Conservation (phyloP, 495 filamentous ascomycete species). For the Bacidia rubella region DNA sequence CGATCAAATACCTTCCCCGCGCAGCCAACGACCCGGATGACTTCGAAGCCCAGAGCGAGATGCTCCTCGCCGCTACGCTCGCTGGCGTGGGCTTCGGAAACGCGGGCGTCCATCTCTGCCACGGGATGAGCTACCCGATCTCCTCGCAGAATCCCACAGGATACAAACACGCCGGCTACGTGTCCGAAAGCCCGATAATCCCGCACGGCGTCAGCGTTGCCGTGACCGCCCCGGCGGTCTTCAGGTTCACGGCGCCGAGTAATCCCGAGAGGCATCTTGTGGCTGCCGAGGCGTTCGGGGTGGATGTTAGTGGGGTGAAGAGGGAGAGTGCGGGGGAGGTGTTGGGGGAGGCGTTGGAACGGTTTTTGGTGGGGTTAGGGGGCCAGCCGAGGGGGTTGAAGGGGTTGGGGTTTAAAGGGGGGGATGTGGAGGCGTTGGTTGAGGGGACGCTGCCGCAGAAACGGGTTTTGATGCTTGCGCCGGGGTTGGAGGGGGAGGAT, state of each 20-base stretch:
- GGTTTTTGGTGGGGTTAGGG: constrained; percentile 70
- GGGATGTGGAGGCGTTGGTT: constrained; percentile 67
- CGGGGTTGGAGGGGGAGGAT: constrained; percentile 52
- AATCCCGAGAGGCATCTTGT: constrained; percentile 84
- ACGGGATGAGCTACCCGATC: constrained; percentile 95
- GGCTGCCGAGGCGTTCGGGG: constrained; percentile 82
- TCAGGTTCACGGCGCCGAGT: constrained; percentile 77
- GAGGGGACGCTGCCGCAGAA: constrained; percentile 89
- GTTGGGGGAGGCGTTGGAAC: constrained; percentile 60
- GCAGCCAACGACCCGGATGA: constrained; percentile 80
- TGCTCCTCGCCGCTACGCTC: constrained; percentile 87
- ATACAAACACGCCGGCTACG: constrained; percentile 77
- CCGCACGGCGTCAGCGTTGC: constrained; percentile 93
- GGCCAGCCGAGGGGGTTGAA: constrained; percentile 83
- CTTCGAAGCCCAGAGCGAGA: constrained; percentile 77
- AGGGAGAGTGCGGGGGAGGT: constrained; percentile 78
- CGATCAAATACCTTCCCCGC: constrained; percentile 81
- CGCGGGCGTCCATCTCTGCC: constrained; percentile 91
- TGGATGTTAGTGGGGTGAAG: constrained; percentile 76
- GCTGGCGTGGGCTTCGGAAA: constrained; percentile 96
- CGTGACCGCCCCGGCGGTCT: constrained; percentile 87
- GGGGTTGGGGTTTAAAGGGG: constrained; percentile 60
- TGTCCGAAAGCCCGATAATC: constrained; percentile 61
- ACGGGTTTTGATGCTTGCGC: constrained; percentile 82
- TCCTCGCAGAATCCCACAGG: constrained; percentile 74